Percentiles rank a stretch among this genome's conserved stretches.
Conservation (phyloP, 495 filamentous ascomycete genomes). For the Aspergillus mulundensis region DNA sequence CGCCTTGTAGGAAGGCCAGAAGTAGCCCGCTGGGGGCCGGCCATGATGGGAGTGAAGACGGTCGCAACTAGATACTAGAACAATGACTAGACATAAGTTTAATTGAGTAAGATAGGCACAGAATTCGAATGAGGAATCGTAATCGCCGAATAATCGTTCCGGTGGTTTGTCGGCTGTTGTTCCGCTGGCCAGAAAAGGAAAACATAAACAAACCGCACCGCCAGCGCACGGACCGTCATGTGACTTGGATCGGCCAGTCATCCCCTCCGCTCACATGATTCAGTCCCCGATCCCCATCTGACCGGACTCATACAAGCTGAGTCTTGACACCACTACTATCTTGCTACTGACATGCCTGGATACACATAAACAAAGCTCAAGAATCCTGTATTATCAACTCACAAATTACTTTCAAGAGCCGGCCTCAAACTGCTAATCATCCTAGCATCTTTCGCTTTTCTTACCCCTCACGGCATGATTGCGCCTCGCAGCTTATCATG, state of each 20-base stretch:
- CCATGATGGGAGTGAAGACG: conserved; percentile 36
- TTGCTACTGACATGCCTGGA: background rate
- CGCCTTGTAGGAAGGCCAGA: conserved; percentile 49
- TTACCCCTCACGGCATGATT: conserved; percentile 12
- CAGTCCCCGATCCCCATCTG: background rate
- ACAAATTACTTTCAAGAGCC: background rate
- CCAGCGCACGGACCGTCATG: conserved; percentile 17
- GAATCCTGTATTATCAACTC: background rate
- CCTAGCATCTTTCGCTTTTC: background rate
- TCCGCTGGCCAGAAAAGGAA: conserved; percentile 29
- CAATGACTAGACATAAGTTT: background rate
- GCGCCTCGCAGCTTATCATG: conserved; percentile 32
- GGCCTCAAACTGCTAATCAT: conserved; percentile 2
- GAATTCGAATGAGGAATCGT: background rate
- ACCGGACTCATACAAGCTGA: background rate
- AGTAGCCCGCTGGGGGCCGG: conserved; percentile 51
- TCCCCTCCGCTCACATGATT: conserved; percentile 35
- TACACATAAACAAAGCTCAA: background rate
- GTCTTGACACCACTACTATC: background rate
- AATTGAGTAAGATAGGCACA: background rate
- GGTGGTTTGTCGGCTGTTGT: conserved; percentile 19
- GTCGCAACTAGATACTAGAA: background rate
- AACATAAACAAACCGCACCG: conserved; percentile 40
- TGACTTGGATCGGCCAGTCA: conserved; percentile 22
- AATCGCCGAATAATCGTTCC: conserved; percentile 4